These are phyloP conservation scores for Kodamaea suecica DNA, from an alignment of 1,139 yeast species.

Conservation along the genomic window DNA sequence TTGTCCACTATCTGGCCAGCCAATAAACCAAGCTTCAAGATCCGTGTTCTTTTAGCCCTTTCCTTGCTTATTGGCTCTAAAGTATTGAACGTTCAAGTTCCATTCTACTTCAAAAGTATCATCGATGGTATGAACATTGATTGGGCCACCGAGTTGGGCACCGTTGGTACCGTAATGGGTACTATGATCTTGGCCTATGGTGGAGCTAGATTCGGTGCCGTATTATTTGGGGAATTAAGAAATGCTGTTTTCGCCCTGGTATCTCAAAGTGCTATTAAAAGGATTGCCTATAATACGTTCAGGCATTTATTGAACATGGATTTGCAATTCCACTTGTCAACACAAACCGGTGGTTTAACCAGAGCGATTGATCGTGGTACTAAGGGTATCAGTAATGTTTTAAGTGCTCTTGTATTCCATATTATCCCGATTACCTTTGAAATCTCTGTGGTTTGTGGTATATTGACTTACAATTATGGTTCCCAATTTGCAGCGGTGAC, in stretches of 20 bases:
- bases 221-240: slow-evolving; percentile 86
- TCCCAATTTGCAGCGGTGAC: slow-evolving; percentile 86
- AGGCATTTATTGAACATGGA: slow-evolving; percentile 80
- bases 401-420: slow-evolving; percentile 95
- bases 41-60: slow-evolving; percentile 75
- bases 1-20: slow-evolving; percentile 89
- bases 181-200: slow-evolving; percentile 87
- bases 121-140: slow-evolving; percentile 92
- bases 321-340: slow-evolving; percentile 80
- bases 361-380: slow-evolving; percentile 98
- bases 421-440: slow-evolving; percentile 91
- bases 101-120: slow-evolving; percentile 85
- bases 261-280: slow-evolving; percentile 89
- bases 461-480: slow-evolving; percentile 90
- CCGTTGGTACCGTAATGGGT: slow-evolving; percentile 60
- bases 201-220: slow-evolving; percentile 91
- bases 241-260: slow-evolving; percentile 95
- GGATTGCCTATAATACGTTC: slow-evolving; percentile 87
- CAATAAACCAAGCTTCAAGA: slow-evolving; percentile 62
- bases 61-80: slow-evolving; percentile 74
- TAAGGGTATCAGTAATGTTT: slow-evolving; percentile 89
- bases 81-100: slow-evolving; percentile 88
- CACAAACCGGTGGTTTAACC: slow-evolving; percentile 95
- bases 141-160: slow-evolving; percentile 66
- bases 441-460: slow-evolving; percentile 89